phyloP scores from a whole-genome alignment of 2,329 filamentous ascomycete genomes.

The Talaromyces sp. region DNA sequence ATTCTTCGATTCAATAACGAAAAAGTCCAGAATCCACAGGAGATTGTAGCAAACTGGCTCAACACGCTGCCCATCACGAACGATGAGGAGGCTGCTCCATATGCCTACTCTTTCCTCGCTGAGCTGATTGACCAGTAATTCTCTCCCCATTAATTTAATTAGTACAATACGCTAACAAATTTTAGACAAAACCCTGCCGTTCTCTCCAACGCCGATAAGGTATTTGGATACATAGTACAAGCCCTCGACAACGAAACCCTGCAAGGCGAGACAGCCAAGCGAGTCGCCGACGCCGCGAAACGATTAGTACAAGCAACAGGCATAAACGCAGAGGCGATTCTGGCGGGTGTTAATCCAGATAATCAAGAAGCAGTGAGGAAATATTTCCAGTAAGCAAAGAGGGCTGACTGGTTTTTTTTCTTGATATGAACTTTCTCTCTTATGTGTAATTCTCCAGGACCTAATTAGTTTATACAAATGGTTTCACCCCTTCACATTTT shows the following conservation, averaged over 20 bases:
- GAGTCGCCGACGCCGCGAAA: slow-evolving; percentile 76
- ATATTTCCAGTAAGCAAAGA: slow-evolving; percentile 61
- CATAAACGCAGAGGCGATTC: slow-evolving; percentile 70
- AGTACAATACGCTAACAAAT: not conserved
- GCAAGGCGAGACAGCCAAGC: slow-evolving; percentile 74
- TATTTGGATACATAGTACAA: slow-evolving; percentile 81
- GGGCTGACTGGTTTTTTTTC: not conserved
- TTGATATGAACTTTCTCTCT: slow-evolving; percentile 3
- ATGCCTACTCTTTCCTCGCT: slow-evolving; percentile 87
- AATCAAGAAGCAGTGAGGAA: slow-evolving; percentile 75
- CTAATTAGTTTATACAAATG: not conserved
- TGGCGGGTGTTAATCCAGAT: slow-evolving; percentile 72
- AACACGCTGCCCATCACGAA: slow-evolving; percentile 87
- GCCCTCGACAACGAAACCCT: slow-evolving; percentile 89
- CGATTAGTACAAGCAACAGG: slow-evolving; percentile 69
- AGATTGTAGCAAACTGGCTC: slow-evolving; percentile 80
- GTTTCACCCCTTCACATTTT: not conserved
- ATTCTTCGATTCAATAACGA: slow-evolving; percentile 84
- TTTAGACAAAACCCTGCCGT: slow-evolving; percentile 80
- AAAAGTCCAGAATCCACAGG: slow-evolving; percentile 71
- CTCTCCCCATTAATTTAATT: slow-evolving; percentile 3
- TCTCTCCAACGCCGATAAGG: slow-evolving; percentile 70
- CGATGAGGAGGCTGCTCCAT: slow-evolving; percentile 95
- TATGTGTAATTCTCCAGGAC: slow-evolving; percentile 7
- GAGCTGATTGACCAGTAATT: slow-evolving; percentile 93